These are phyloP conservation scores for Buddleja alternifolia DNA, from an alignment of 257 asterid genomes.

Conservation along the genomic window DNA sequence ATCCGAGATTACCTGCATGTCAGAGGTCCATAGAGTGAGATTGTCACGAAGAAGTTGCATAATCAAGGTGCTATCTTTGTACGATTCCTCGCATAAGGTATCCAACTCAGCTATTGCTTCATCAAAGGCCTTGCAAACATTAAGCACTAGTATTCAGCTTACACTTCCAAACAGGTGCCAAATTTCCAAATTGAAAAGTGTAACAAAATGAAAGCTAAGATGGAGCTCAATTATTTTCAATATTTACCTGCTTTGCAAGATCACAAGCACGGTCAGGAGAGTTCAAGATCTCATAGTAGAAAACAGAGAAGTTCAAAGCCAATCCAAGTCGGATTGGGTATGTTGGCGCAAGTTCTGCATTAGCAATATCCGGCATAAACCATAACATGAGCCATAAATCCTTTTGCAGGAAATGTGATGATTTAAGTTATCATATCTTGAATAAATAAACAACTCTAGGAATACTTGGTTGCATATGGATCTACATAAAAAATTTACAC, in stretches of 20 bases:
- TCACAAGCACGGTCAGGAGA: conserved; percentile 91
- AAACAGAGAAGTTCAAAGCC: conserved; percentile 88
- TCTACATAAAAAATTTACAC: not conserved
- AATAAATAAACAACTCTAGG: not conserved
- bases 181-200: not conserved
- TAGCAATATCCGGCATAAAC: conserved; percentile 72
- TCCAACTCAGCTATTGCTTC: conserved; percentile 92
- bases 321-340: conserved; percentile 90
- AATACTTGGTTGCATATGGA: not conserved
- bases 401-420: not conserved
- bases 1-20: conserved; percentile 74
- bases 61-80: conserved; percentile 94
- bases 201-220: not conserved
- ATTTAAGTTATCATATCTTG: not conserved
- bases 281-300: conserved; percentile 85
- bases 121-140: conserved; percentile 70
- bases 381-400: not conserved
- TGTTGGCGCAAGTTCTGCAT: conserved; percentile 76
- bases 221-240: not conserved
- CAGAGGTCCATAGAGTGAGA: conserved; percentile 87
- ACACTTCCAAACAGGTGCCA: not conserved
- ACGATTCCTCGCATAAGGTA: conserved; percentile 92
- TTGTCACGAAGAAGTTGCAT: conserved; percentile 92
- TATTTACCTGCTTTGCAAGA: conserved; percentile 76
- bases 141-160: no score